Evolutionary conservation across 1,284 basidiomycete species (phyloP), one percentile per base, ranked within the genome.

Genomic region (Austroboletus rostrupii): DNA sequence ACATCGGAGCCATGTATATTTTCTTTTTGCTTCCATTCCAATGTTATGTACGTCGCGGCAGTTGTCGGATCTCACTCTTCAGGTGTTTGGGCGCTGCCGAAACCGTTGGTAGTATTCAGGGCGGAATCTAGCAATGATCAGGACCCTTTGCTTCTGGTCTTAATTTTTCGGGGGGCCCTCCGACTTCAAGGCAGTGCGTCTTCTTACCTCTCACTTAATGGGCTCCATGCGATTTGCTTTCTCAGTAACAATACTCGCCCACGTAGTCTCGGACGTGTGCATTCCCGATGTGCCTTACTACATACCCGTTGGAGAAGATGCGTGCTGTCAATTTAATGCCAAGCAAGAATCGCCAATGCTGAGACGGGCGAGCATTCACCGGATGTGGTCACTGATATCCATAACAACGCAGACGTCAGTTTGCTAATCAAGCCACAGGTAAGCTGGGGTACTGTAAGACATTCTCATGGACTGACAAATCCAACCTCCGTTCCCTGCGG

Each of bases 361-460:
- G 38, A 5, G 31, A 32, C 16, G 17, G 40, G 12, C 21, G 33
- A 14, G 23, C 36, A 19, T 17, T 14, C 1, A 32, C n/a, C n/a
- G n/a, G 17, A 20, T 8, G 12, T 26, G 23, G 9, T 26, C 32
- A 14, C 6, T 35, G 23, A 41, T 54, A 21, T 57, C 46, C 54
- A 57, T 52, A 47, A 41, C 44, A 57, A 55, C 52, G 32, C 19
- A n/a, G 17, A 19, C 12, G 10, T 21, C n/a, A 3, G 9, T 28
- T 31, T 35, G 4, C 31, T 26, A 29, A 14, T 21, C 17, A 37
- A 43, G 9, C 32, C 13, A 8, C 17, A 42, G 21, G 20, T 11
- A 36, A 33, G 35, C 11, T 19, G 23, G 37, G n/a, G 9, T 13
- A 9, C 9, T 13, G 11, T 13, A 9, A 14, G 17, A 10, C 16